Percentiles rank a stretch among this genome's conserved stretches.
Evolutionary conservation across 108 stramenopile species (phyloP).

Genomic region (Nitzschia putrida): DNA sequence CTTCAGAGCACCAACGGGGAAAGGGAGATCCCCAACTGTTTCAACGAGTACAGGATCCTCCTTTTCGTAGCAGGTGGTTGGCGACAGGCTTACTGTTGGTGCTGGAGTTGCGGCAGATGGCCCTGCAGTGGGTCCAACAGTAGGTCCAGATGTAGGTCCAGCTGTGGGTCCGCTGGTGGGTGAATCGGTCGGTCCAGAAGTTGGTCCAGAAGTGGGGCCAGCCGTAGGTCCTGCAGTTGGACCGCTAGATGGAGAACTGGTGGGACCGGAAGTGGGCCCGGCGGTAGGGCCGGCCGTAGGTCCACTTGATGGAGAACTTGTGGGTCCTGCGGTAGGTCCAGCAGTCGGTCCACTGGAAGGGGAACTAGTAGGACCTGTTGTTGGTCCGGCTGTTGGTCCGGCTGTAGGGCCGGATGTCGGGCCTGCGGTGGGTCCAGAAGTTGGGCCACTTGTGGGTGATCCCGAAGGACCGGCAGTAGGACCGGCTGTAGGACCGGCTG

Average conservation of each 20-base stretch:
- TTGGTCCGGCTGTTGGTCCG: background rate
- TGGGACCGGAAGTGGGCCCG: background rate
- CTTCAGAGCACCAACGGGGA: background rate
- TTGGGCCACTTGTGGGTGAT: background rate
- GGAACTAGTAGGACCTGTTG: background rate
- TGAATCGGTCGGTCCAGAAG: background rate
- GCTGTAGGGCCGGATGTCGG: background rate
- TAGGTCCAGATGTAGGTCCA: slow-evolving; percentile 14
- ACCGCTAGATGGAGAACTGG: background rate
- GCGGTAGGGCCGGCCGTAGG: background rate
- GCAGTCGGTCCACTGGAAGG: background rate
- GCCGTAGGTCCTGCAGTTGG: background rate
- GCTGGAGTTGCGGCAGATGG: background rate
- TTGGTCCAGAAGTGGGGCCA: background rate
- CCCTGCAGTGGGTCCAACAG: background rate
- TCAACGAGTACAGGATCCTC: background rate
- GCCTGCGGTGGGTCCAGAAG: background rate
- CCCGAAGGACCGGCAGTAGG: background rate
- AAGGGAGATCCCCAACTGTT: background rate
- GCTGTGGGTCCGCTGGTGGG: slow-evolving; percentile 7
- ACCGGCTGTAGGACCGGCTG: background rate
- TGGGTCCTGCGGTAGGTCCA: background rate
- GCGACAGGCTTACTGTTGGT: background rate
- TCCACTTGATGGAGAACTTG: too few species aligned
- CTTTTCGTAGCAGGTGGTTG: background rate